A percentile compares a stretch with the other conserved stretches of the same genome.
phyloP scores from a whole-genome alignment of 345 rosid species.

The Eucalyptus melliodora region DNA sequence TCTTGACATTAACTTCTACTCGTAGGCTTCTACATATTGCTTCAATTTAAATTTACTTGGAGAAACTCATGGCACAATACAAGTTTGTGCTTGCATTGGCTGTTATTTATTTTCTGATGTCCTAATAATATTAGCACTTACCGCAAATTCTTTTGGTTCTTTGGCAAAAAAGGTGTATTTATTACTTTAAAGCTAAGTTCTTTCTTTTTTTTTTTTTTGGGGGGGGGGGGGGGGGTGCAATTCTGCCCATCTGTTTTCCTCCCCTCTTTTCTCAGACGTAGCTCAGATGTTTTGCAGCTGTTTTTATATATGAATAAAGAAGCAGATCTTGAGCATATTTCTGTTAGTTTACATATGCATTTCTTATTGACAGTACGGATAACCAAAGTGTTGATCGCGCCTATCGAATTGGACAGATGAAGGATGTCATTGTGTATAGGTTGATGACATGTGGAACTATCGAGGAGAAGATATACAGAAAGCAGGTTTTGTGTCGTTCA shows the following conservation, averaged over 20 bases:
- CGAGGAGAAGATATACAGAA: conserved; percentile 95
- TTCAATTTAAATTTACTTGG: not conserved
- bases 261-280: not conserved
- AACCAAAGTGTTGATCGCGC: conserved; percentile 99
- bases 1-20: not conserved
- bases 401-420: conserved; percentile 90
- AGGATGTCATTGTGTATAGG: conserved; percentile 89
- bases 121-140: not conserved
- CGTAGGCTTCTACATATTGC: not conserved
- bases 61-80: not conserved
- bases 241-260: not conserved
- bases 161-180: not conserved
- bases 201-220: not conserved
- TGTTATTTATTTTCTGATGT: not conserved
- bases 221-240: not conserved
- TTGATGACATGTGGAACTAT: conserved; percentile 96
- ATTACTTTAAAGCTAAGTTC: not conserved
- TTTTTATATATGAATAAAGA: not conserved
- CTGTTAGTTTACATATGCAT: not conserved
- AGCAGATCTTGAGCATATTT: not conserved
- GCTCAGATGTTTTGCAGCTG: not conserved
- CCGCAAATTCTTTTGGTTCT: not conserved
- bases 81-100: not conserved
- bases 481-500: conserved; percentile 44
- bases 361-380: conserved; percentile 54